Percentiles rank a stretch among this genome's conserved stretches.
phyloP scores from a whole-genome alignment of 2,329 filamentous ascomycete species.

The Diplodia corticola region DNA sequence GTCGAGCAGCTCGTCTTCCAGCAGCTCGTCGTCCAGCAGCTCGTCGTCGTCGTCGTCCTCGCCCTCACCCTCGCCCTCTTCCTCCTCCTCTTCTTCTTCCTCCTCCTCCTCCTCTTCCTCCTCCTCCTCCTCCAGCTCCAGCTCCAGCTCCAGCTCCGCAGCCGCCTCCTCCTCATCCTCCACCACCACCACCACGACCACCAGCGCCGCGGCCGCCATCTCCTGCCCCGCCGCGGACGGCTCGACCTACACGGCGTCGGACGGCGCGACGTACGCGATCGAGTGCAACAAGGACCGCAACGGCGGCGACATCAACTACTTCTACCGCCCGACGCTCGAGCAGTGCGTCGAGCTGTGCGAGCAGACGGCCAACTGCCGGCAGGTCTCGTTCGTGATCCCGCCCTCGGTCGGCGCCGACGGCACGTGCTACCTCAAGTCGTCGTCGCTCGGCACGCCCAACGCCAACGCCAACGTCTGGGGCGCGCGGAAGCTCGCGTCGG shows the following conservation, averaged over 20 bases:
- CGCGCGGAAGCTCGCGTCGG: conserved; percentile 7
- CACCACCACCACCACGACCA: not conserved
- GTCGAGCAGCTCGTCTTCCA: not conserved
- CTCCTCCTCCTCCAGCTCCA: not conserved
- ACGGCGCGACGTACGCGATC: conserved; percentile 29
- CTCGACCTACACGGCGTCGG: conserved; percentile 25
- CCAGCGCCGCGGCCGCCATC: not conserved
- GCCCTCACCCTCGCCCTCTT: not conserved
- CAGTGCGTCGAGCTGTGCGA: conserved; percentile 31
- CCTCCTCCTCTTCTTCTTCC: not conserved
- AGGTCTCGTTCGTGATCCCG: conserved; percentile 27
- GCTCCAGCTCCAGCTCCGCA: not conserved
- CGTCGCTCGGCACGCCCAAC: not conserved
- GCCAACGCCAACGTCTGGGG: conserved; percentile 14
- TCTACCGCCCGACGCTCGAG: conserved; percentile 24
- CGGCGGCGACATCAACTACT: conserved; percentile 28
- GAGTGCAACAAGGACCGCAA: conserved; percentile 32
- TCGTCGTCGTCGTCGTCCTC: too few species aligned
- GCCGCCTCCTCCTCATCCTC: conserved; percentile 13
- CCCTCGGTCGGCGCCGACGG: not conserved
- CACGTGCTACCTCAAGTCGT: conserved; percentile 18
- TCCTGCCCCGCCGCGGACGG: conserved; percentile 28
- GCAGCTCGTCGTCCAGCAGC: too few species aligned
- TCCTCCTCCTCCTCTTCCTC: not conserved
- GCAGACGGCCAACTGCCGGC: conserved; percentile 28